Conservation (phyloP, 768 basidiomycete species). For the Leccinum boreale region DNA sequence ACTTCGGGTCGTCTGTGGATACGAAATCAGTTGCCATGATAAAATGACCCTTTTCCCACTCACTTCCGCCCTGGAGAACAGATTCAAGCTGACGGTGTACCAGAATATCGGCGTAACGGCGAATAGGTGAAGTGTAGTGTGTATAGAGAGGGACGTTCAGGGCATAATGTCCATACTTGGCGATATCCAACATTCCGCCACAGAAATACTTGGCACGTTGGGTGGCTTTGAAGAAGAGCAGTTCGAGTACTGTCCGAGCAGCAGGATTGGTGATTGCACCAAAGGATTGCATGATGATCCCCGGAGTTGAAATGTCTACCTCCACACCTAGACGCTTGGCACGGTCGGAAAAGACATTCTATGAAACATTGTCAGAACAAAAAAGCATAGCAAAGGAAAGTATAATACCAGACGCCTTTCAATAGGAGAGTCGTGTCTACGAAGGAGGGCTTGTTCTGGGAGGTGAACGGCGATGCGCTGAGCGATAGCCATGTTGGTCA, state of each 20-base stretch:
- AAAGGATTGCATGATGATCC: conserved; percentile 82
- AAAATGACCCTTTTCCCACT: conserved; percentile 20
- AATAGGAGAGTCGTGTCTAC: conserved; percentile 90
- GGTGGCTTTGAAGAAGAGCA: conserved; percentile 88
- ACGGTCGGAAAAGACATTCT: conserved; percentile 78
- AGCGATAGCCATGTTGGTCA: conserved; percentile 87
- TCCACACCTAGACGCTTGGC: conserved; percentile 80
- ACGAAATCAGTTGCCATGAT: conserved; percentile 4
- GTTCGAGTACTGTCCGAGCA: conserved; percentile 73
- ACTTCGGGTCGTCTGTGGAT: conserved; percentile 69
- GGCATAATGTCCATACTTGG: conserved; percentile 93
- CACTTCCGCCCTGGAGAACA: conserved; percentile 68
- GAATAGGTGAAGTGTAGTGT: conserved; percentile 90
- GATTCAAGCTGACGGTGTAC: conserved; percentile 97
- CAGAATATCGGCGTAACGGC: conserved; percentile 89
- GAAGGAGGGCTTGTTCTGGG: conserved; percentile 94
- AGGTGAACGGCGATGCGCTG: conserved; percentile 91
- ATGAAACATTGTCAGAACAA: conserved; percentile 10
- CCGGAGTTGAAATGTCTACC: conserved; percentile 77
- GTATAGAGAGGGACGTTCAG: conserved; percentile 90
- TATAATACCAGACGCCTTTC: conserved; percentile 76
- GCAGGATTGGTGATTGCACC: conserved; percentile 68
- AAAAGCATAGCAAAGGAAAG: background rate
- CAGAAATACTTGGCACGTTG: conserved; percentile 98
- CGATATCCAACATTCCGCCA: conserved; percentile 97